These are phyloP conservation scores for Ustilago sp. DNA, from an alignment of 1,284 basidiomycete genomes.

Conservation along the genomic window DNA sequence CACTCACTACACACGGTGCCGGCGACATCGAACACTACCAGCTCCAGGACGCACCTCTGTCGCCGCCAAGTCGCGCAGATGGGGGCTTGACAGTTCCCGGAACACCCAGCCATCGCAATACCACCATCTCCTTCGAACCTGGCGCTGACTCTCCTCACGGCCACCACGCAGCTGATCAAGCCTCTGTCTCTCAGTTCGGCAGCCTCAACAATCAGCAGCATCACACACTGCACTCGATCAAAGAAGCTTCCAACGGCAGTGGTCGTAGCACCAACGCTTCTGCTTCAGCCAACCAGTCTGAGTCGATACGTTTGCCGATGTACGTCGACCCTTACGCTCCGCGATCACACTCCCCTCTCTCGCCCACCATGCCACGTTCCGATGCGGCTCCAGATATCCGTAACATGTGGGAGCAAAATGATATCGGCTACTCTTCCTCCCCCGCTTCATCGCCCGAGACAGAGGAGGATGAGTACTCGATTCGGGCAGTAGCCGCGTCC, in stretches of 20 bases:
- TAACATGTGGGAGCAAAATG: slow-evolving; percentile 39
- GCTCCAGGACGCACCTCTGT: slow-evolving; percentile 63
- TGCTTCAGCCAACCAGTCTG: background rate
- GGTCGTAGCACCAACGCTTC: slow-evolving; percentile 25
- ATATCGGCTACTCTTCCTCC: slow-evolving; percentile 29
- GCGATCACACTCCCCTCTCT: slow-evolving; percentile 30
- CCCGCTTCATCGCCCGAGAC: slow-evolving; percentile 28
- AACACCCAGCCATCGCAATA: slow-evolving; percentile 27
- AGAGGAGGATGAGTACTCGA: slow-evolving; percentile 40
- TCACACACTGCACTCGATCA: slow-evolving; percentile 31
- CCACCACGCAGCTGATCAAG: slow-evolving; percentile 38
- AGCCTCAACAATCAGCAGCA: slow-evolving; percentile 4
- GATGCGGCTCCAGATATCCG: slow-evolving; percentile 21
- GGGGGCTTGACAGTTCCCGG: slow-evolving; percentile 12
- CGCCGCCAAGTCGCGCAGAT: slow-evolving; percentile 15
- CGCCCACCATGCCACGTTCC: slow-evolving; percentile 29
- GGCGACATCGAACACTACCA: slow-evolving; percentile 58
- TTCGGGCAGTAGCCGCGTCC: slow-evolving; percentile 33
- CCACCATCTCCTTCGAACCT: slow-evolving; percentile 48
- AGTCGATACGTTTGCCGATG: slow-evolving; percentile 11
- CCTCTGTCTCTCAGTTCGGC: slow-evolving; percentile 24
- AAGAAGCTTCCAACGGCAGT: slow-evolving; percentile 36
- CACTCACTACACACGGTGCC: slow-evolving; percentile 41
- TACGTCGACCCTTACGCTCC: slow-evolving; percentile 47
- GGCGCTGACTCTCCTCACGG: slow-evolving; percentile 53